Percentiles rank a stretch among this genome's conserved stretches.
Conservation (phyloP, 176 grass and related monocot species). For the Cymbopogon citratus region DNA sequence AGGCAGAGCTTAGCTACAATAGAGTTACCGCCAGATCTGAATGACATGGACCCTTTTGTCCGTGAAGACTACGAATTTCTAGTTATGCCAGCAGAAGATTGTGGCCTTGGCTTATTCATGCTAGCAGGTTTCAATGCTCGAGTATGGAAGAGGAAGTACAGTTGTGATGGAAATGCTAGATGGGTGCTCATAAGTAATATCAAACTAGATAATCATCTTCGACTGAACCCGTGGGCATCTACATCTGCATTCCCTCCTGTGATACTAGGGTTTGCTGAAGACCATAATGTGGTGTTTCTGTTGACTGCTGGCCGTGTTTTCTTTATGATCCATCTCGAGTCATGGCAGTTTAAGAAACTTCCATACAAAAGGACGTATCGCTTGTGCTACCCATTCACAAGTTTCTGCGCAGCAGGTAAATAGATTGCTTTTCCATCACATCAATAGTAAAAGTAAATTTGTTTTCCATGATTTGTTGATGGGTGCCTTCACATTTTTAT, state of each 20-base stretch:
- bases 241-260: too few relatives aligned
- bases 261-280: constrained; percentile 17
- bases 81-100: neutral
- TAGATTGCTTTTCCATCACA: neutral
- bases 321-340: constrained; percentile 4
- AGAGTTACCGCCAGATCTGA: neutral
- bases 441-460: neutral
- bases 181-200: neutral
- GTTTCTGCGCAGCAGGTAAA: constrained; percentile 19
- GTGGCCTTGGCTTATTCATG: neutral
- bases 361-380: neutral
- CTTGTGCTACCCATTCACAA: neutral
- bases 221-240: neutral
- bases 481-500: neutral
- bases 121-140: neutral
- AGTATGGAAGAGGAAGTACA: neutral
- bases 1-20: neutral
- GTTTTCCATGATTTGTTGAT: neutral
- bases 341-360: constrained; percentile 8
- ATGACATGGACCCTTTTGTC: neutral
- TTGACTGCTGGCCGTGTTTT: neutral
- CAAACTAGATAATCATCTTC: neutral
- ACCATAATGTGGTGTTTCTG: constrained; percentile 4
- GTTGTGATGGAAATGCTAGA: neutral
- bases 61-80: neutral